These are phyloP conservation scores for Lyophyllum atratum DNA, from an alignment of 768 basidiomycete genomes.

Conservation along the genomic window DNA sequence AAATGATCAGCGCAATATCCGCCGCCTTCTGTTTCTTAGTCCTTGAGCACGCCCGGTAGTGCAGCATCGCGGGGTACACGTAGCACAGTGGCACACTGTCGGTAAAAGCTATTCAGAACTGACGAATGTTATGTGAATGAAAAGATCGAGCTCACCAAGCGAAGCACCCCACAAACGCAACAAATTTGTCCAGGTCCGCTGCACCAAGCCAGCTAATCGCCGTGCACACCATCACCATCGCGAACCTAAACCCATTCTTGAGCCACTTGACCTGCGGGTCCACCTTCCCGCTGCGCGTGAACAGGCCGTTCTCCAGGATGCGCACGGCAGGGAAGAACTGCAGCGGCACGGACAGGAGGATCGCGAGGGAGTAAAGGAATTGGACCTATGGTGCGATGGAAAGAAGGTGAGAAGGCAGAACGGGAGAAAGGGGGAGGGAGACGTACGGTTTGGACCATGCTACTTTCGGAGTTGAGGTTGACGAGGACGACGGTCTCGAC, in stretches of 20 bases:
- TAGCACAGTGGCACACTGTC: slow-evolving; percentile 91
- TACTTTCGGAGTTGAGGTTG: slow-evolving; percentile 83
- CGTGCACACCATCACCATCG: slow-evolving; percentile 78
- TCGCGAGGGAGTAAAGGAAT: slow-evolving; percentile 90
- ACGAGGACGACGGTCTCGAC: slow-evolving; percentile 94
- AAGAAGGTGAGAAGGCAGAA: neutral
- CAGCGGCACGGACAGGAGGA: slow-evolving; percentile 87
- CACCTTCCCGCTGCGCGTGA: slow-evolving; percentile 83
- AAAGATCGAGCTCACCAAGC: slow-evolving; percentile 68
- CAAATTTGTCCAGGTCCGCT: slow-evolving; percentile 92
- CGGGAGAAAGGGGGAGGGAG: slow-evolving; percentile 14
- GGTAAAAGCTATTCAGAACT: neutral
- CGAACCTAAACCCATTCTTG: slow-evolving; percentile 89
- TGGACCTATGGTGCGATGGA: slow-evolving; percentile 52
- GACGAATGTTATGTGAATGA: neutral
- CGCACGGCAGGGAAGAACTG: slow-evolving; percentile 98
- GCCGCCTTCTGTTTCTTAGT: slow-evolving; percentile 64
- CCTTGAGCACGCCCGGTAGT: slow-evolving; percentile 82
- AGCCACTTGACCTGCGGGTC: slow-evolving; percentile 88
- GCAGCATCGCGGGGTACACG: slow-evolving; percentile 92
- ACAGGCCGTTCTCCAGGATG: slow-evolving; percentile 95
- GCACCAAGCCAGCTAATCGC: slow-evolving; percentile 82
- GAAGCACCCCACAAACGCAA: slow-evolving; percentile 89
- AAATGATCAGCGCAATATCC: slow-evolving; percentile 75
- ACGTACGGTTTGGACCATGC: slow-evolving; percentile 84